Conservation (phyloP, 2,329 filamentous ascomycete species). For the Lasiodiplodia theobromae region DNA sequence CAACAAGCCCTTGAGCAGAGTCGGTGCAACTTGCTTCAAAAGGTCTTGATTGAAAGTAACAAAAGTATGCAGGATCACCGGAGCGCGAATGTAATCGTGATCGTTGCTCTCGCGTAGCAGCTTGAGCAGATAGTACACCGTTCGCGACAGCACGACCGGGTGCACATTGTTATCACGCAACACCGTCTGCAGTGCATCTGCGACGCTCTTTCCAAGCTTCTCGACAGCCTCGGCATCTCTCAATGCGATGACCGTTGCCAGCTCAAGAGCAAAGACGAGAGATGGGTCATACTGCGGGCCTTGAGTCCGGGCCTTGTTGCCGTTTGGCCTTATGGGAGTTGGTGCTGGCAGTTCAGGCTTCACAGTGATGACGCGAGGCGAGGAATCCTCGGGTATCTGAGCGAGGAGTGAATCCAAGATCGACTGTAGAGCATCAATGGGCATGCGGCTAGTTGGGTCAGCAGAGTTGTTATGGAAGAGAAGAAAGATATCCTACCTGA, state of each 20-base stretch:
- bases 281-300: conserved; percentile 81
- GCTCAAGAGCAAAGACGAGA: conserved; percentile 87
- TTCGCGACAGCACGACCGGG: conserved; percentile 80
- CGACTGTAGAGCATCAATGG: conserved; percentile 63
- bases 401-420: conserved; percentile 78
- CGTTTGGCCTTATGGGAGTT: conserved; percentile 65
- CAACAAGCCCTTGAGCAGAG: conserved; percentile 79
- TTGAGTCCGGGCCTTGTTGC: conserved; percentile 62
- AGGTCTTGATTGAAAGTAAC: conserved; percentile 83
- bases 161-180: conserved; percentile 81
- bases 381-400: conserved; percentile 85
- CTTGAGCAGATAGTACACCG: conserved; percentile 84
- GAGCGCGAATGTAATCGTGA: conserved; percentile 88
- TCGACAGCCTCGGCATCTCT: conserved; percentile 76
- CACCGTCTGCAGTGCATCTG: conserved; percentile 79
- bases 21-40: conserved; percentile 75
- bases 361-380: conserved; percentile 82
- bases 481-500: conserved; percentile 64
- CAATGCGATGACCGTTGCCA: conserved; percentile 82
- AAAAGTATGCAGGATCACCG: conserved; percentile 89
- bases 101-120: conserved; percentile 87
- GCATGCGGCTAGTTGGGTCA: conserved; percentile 63
- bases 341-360: conserved; percentile 81
- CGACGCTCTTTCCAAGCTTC: conserved; percentile 77
- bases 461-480: not conserved